Base-by-base conservation (phyloP, 2,329 filamentous ascomycete species). In the Rutstroemia sp. region DNA sequence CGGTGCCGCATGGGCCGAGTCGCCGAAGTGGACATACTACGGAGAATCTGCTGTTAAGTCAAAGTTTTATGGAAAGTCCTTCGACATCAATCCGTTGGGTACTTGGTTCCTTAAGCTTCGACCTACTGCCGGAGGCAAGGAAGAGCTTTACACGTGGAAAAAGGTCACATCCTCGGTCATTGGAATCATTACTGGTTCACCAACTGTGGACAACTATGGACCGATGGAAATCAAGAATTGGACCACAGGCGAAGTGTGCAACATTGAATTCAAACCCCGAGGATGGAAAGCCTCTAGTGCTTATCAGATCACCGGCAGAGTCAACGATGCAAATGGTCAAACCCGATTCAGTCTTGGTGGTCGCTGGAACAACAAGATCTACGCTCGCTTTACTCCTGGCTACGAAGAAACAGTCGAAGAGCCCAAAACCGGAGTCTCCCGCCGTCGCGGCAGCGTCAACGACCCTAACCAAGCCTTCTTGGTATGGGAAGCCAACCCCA, bases 81-180 rank as follows among this genome's bases (percentile, higher is more conserved):
- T 99, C 69, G 94, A 99, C 65, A 91, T 97, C 72, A 95, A 96
- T 67, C 92, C 90, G 3, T 81, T 97, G 9, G 94, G 94, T 36
- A 99, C 94, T 7, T 99, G 94, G 94, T 99, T 97, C 75, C 75
- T 97, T 58, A 89, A 81, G 67, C 77, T 99, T 27, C 86, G 90
- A 1, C 90, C 92, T 0, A 81, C 80, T 0, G 77, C 82, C 3
- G 89, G 87, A 3, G 87, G 84, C 9, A 86, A 87, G 65, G 85
- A 88, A 61, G 94, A 99, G 64, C 76, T 96, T 1, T 99, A 95
- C 73, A 96, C 92, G 0, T 99, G 94, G 94, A 97, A 96, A 74
- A 99, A 99, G 75, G 91, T 96, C 17, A 97, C 92, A 0, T 94
- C 91, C 1, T 95, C 92, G 1, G 94, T 99, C n/a, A 86, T 97